phyloP scores from a whole-genome alignment of 306 rosid genomes.

The Corylus americana region DNA sequence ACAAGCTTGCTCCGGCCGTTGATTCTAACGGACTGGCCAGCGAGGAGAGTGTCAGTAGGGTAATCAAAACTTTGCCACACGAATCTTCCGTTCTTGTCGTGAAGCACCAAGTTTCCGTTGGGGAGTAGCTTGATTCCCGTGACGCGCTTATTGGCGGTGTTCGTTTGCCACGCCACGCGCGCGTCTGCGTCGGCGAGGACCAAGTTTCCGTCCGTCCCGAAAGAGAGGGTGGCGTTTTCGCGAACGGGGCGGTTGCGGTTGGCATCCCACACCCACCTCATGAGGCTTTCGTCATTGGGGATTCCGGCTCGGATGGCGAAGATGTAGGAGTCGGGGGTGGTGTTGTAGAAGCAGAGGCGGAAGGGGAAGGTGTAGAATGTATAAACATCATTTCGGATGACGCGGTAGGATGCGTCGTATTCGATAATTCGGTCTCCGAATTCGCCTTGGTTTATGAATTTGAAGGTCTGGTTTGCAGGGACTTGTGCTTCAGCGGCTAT shows the following conservation, averaged over 20 bases:
- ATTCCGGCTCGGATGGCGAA: conserved; percentile 33
- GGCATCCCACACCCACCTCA: not conserved
- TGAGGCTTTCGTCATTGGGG: conserved; percentile 17
- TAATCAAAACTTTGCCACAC: conserved; percentile 39
- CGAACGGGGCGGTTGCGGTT: too few relatives aligned
- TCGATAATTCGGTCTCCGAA: conserved; percentile 30
- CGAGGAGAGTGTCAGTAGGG: too few relatives aligned
- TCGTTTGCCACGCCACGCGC: conserved; percentile 39
- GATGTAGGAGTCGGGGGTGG: conserved; percentile 25
- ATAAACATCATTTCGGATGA: conserved; percentile 2
- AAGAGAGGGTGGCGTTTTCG: not conserved
- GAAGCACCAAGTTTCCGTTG: conserved; percentile 36
- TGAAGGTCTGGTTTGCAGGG: too few relatives aligned
- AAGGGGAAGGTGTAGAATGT: conserved; percentile 23
- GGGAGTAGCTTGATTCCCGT: conserved; percentile 24
- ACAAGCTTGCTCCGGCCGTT: conserved; percentile 10
- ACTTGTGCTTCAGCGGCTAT: not conserved
- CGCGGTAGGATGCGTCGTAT: not conserved
- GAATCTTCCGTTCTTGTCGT: conserved; percentile 23
- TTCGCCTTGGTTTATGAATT: conserved; percentile 27
- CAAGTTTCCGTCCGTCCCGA: conserved; percentile 31
- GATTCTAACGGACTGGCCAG: conserved; percentile 6
- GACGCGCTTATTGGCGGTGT: conserved; percentile 40
- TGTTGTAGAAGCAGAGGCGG: conserved; percentile 44
- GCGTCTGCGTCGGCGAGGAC: conserved; percentile 27